Percentiles rank a stretch among this genome's conserved stretches.
phyloP scores from a whole-genome alignment of 495 filamentous ascomycete genomes.

The Immersiella caudata region DNA sequence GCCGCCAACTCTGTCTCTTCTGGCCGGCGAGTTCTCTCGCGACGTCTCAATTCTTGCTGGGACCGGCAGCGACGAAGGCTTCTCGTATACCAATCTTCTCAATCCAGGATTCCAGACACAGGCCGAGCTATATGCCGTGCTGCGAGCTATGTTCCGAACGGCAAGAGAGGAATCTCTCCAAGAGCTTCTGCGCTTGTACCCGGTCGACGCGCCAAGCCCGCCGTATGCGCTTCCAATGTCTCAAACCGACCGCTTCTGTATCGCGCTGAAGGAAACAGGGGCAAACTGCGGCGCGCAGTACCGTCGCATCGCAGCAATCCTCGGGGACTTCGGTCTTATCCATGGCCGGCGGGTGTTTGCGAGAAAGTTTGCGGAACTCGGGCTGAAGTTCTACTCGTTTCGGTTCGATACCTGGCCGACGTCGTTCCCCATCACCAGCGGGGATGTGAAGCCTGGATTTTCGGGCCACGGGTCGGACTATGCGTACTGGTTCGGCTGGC shows the following conservation, averaged over 20 bases:
- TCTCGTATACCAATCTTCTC: conserved; percentile 2
- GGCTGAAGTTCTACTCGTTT: conserved; percentile 9
- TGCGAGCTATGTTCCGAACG: neutral
- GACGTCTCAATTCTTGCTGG: conserved; percentile 6
- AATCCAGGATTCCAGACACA: conserved; percentile 3
- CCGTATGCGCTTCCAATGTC: conserved; percentile 11
- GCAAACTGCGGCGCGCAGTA: conserved; percentile 14
- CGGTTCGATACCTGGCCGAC: neutral
- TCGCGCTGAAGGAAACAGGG: conserved; percentile 5
- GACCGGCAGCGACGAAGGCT: conserved; percentile 14
- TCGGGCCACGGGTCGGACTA: conserved; percentile 14
- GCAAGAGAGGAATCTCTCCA: conserved; percentile 10
- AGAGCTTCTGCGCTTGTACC: conserved; percentile 10
- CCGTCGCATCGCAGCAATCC: conserved; percentile 12
- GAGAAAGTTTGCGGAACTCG: conserved; percentile 17
- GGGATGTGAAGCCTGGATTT: conserved; percentile 8
- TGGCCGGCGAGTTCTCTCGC: conserved; percentile 9
- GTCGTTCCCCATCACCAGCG: neutral
- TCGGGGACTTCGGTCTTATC: conserved; percentile 12
- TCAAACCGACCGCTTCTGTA: conserved; percentile 2
- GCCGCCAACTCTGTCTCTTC: conserved; percentile 8
- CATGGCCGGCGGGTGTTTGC: conserved; percentile 11
- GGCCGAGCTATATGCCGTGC: neutral
- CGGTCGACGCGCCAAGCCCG: conserved; percentile 3
- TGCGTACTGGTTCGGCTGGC: conserved; percentile 17